Evolutionary conservation across 257 asterid species (phyloP), one percentile per base, ranked within the genome.

Genomic region (Forsythia viridissima): DNA sequence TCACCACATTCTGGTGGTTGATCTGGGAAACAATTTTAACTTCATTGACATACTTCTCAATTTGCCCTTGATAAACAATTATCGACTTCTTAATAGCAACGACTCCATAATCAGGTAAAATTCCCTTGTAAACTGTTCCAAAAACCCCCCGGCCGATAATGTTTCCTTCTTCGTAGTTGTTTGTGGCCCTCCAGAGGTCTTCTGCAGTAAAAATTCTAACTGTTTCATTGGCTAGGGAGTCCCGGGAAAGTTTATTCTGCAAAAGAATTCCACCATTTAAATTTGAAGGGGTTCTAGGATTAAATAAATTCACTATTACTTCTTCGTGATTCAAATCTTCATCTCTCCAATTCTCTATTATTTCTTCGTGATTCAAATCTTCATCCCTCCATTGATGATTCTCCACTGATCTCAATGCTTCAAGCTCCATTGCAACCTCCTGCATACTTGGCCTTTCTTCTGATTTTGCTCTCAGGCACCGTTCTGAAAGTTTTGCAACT

Each of bases 361-460:
- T 44, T 11, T 11, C 52, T 44, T 11, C 16, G 42, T 40, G 42
- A 40, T 40, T 40, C 5, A 40, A 40, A 40, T 40, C 42, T 40
- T 40, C 42, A 40, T 40, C 42, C 6, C 6, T 44, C 52, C 11
- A 12, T 48, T 48, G 57, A 12, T 48, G 42, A 40, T 40, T 40
- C 42, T 10, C 4, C 57, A 3, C 16, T 48, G 57, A 48, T 48
- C 57, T 48, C 57, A 48, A 15, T 48, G 57, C 57, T 48, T 48
- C 91, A 9, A 85, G 85, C 73, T 85, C 89, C 73, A 80, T 85
- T 4, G 84, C 79, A 21, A 85, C 88, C 59, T 88, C 89, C 51
- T 81, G 83, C 91, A 85, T 88, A 0, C 73, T 83, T 2, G 89
- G 91, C n/a, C 89, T 77, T 12, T 87, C 81, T 13, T 40, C 82